Evolutionary conservation across 2,329 filamentous ascomycete genomes (phyloP).

Genomic region (Curvularia eragrostidis): DNA sequence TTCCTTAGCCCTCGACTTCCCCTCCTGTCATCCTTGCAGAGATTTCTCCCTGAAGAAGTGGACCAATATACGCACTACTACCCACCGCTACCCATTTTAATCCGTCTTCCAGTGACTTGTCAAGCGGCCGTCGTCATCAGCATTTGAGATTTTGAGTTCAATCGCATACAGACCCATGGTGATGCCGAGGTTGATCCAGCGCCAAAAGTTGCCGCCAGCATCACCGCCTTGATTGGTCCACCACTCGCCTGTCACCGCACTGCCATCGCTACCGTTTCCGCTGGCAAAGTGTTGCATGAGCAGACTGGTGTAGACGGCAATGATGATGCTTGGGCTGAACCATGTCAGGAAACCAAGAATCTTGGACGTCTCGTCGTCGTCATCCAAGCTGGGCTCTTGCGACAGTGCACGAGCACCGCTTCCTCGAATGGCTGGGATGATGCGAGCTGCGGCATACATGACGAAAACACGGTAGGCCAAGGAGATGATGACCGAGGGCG

Average conservation of each 20-base stretch:
- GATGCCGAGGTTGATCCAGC: slow-evolving; percentile 89
- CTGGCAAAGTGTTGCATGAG: slow-evolving; percentile 91
- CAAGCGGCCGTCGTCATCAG: slow-evolving; percentile 75
- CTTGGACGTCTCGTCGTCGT: slow-evolving; percentile 80
- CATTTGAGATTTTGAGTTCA: slow-evolving; percentile 85
- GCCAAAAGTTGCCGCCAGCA: slow-evolving; percentile 83
- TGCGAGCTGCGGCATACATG: slow-evolving; percentile 92
- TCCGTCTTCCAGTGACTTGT: slow-evolving; percentile 93
- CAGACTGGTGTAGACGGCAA: slow-evolving; percentile 94
- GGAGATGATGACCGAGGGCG: slow-evolving; percentile 93
- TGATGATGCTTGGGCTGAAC: slow-evolving; percentile 93
- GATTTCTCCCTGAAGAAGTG: not conserved
- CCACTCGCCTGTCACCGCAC: slow-evolving; percentile 64
- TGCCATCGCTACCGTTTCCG: slow-evolving; percentile 59
- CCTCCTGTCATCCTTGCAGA: not conserved
- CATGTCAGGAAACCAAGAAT: slow-evolving; percentile 85
- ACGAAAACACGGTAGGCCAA: slow-evolving; percentile 92
- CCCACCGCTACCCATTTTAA: slow-evolving; percentile 48
- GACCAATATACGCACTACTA: not conserved
- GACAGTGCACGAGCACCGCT: slow-evolving; percentile 82
- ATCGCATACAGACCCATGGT: slow-evolving; percentile 91
- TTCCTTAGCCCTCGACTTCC: not conserved
- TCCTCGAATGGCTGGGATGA: slow-evolving; percentile 91
- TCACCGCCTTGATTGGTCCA: slow-evolving; percentile 88
- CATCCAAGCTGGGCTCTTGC: slow-evolving; percentile 84